Conservation (phyloP, 2,329 filamentous ascomycete species). For the Penicillium palitans region DNA sequence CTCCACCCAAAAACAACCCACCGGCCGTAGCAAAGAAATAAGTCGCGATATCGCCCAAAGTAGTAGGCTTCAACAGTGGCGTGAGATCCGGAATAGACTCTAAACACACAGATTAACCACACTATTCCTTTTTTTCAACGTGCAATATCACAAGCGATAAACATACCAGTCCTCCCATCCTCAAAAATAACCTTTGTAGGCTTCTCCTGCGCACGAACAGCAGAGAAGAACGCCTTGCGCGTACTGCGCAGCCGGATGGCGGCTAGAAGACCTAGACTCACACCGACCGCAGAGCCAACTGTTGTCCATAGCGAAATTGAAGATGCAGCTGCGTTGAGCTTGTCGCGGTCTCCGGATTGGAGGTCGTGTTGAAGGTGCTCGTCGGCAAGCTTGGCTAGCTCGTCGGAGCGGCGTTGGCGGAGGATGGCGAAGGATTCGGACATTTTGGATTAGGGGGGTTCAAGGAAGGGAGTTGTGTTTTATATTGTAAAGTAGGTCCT, state of each 20-base stretch:
- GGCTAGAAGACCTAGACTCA: conserved; percentile 59
- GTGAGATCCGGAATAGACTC: conserved; percentile 64
- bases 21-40: conserved; percentile 64
- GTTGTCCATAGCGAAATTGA: conserved; percentile 58
- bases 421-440: conserved; percentile 51
- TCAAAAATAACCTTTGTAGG: conserved; percentile 64
- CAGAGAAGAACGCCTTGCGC: conserved; percentile 60
- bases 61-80: conserved; percentile 57
- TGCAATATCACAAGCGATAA: not conserved
- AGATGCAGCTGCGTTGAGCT: conserved; percentile 55
- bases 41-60: conserved; percentile 60
- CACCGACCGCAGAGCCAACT: conserved; percentile 60
- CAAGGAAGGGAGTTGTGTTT: too few relatives aligned
- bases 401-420: conserved; percentile 49
- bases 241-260: conserved; percentile 59
- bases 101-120: conserved; percentile 27
- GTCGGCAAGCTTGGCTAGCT: conserved; percentile 57
- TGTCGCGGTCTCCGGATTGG: conserved; percentile 59
- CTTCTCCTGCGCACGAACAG: conserved; percentile 61
- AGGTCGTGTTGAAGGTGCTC: conserved; percentile 61
- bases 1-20: conserved; percentile 65
- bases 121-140: too few relatives aligned
- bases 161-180: conserved; percentile 57
- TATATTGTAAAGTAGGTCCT: not conserved
- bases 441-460: conserved; percentile 11